A percentile compares a stretch with the other conserved stretches of the same genome.
Conservation (phyloP, 345 rosid species). For the Eucalyptus erythrocorys region DNA sequence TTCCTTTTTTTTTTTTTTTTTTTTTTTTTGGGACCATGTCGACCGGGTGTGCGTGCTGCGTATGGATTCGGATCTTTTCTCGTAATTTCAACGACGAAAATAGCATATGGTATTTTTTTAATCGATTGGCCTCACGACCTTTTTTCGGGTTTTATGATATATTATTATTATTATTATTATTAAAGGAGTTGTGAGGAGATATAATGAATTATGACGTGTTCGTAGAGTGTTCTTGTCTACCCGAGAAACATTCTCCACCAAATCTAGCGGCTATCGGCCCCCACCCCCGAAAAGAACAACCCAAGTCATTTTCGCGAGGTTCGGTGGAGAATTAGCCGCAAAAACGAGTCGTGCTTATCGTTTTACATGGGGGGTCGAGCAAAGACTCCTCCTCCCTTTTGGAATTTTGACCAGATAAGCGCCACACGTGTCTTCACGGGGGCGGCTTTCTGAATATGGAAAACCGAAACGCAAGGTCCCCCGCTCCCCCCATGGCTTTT, state of each 20-base stretch:
- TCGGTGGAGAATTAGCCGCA: not conserved
- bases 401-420: not conserved
- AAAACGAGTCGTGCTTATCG: not conserved
- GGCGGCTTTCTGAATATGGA: not conserved
- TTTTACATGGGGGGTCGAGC: not conserved
- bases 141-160: not conserved
- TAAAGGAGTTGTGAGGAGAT: not conserved
- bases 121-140: not conserved
- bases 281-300: not conserved
- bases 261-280: not conserved
- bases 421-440: not conserved
- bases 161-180: not conserved
- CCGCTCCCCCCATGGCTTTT: not conserved
- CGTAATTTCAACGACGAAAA: not conserved
- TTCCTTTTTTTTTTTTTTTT: no score
- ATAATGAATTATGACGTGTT: not conserved
- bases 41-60: not conserved
- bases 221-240: not conserved
- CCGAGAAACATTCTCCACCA: not conserved
- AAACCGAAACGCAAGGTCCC: not conserved
- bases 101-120: no score
- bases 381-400: not conserved
- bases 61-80: not conserved
- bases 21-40: not conserved
- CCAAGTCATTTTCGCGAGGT: not conserved